These are phyloP conservation scores for Raddia distichophylla DNA, from an alignment of 176 grass and related monocot genomes.

Conservation along the genomic window DNA sequence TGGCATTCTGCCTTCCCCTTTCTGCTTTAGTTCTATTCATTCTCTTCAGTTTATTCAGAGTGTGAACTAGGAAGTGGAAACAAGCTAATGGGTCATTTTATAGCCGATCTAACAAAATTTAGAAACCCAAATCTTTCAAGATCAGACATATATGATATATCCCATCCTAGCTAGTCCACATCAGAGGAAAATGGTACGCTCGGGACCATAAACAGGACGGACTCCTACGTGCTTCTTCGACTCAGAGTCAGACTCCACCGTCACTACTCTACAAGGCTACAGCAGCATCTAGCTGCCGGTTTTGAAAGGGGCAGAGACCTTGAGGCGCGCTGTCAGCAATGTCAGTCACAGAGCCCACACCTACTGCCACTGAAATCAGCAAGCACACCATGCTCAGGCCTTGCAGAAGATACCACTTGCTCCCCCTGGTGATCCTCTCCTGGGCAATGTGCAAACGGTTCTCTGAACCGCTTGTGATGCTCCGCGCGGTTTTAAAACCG, in stretches of 20 bases:
- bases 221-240: conserved; percentile 16
- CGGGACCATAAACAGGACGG: neutral
- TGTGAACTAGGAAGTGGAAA: conserved; percentile 6
- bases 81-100: conserved; percentile 6
- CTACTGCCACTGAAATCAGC: conserved; percentile 61
- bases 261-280: conserved; percentile 41
- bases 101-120: conserved; percentile 7
- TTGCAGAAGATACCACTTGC: conserved; percentile 64
- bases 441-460: conserved; percentile 83
- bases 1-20: neutral
- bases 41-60: conserved; percentile 34
- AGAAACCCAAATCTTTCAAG: too few relatives aligned
- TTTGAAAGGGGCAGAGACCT: conserved; percentile 56
- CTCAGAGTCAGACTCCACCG: neutral
- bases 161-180: neutral
- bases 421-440: conserved; percentile 51
- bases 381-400: conserved; percentile 59
- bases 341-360: conserved; percentile 72
- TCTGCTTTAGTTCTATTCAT: conserved; percentile 15
- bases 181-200: conserved; percentile 21
- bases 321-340: conserved; percentile 66
- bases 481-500: too few relatives aligned
- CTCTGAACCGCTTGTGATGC: too few relatives aligned
- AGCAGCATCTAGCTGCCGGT: conserved; percentile 47
- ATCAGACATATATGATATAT: too few relatives aligned